Evolutionary conservation across 257 asterid species (phyloP), one percentile per base, ranked within the genome.

Genomic region (Solanum lycopersicoides): DNA sequence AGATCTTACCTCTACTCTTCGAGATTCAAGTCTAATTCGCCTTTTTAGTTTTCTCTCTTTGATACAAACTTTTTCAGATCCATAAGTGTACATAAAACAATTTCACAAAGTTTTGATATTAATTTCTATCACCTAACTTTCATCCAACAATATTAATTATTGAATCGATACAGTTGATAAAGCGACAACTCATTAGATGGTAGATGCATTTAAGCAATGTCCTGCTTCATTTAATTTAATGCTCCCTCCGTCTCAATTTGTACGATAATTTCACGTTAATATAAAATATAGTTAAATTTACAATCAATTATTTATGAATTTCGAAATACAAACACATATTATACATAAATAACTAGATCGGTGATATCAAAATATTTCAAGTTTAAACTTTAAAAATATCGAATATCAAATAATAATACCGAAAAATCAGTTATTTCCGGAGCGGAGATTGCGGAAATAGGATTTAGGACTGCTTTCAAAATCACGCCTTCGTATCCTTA

Each of bases 381-480:
- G n/a, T n/a, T n/a, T n/a, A n/a, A n/a, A n/a, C n/a, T n/a, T n/a
- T n/a, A n/a, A n/a, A n/a, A n/a, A n/a, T n/a, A n/a, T n/a, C n/a
- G n/a, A n/a, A n/a, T 50, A n/a, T n/a, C n/a, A n/a, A n/a, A 65
- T 7, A 20, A 41, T 56, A 30, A 39, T 50, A 25, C 7, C 42
- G 12, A 77, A 87, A 32, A 87, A 32, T 73, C 80, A 80, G 5
- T 82, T 75, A 1, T 87, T 85, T 37, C 53, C 0, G 18, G 90
- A 59, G 6, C 84, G 91, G 14, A 89, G 90, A 14, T 86, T 32
- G 7, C 44, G 45, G 21, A 87, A 89, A 80, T 87, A 87, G 0
- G 83, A 50, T 32, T n/a, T 89, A 39, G 91, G 91, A 39, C 83
- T 11, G 0, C 16, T 44, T 88, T 89, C 90, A 71, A 89, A 87